Conservation (phyloP, 306 rosid genomes). For the Ormosia emarginata region DNA sequence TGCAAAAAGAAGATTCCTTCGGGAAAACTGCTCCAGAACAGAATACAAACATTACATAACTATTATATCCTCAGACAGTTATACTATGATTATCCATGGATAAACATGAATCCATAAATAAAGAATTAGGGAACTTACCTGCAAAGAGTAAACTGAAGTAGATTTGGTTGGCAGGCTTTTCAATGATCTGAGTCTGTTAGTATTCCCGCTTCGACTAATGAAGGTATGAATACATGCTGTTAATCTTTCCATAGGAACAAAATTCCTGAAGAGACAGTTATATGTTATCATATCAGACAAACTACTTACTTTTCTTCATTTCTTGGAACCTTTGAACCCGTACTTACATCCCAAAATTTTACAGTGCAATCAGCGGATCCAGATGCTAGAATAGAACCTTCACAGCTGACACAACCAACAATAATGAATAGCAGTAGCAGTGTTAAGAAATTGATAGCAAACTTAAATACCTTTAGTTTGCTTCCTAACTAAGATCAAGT, state of each 20-base stretch:
- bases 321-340: conserved; percentile 69
- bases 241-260: neutral
- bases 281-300: neutral
- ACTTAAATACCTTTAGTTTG: neutral
- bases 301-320: conserved; percentile 73
- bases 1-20: conserved; percentile 80
- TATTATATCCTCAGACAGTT: neutral
- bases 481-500: neutral
- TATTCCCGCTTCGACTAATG: conserved; percentile 57
- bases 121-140: conserved; percentile 35
- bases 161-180: conserved; percentile 69
- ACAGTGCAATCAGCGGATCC: conserved; percentile 97
- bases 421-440: conserved; percentile 3
- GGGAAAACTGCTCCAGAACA: conserved; percentile 58
- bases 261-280: neutral
- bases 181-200: conserved; percentile 64
- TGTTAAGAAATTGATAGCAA: neutral
- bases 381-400: conserved; percentile 91
- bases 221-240: neutral
- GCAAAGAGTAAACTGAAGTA: conserved; percentile 60
- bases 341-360: conserved; percentile 83
- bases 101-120: neutral
- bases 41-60: neutral
- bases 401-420: conserved; percentile 56
- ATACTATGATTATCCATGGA: neutral